Conservation (phyloP, 2,329 filamentous ascomycete species). For the Westerdykella sp. region DNA sequence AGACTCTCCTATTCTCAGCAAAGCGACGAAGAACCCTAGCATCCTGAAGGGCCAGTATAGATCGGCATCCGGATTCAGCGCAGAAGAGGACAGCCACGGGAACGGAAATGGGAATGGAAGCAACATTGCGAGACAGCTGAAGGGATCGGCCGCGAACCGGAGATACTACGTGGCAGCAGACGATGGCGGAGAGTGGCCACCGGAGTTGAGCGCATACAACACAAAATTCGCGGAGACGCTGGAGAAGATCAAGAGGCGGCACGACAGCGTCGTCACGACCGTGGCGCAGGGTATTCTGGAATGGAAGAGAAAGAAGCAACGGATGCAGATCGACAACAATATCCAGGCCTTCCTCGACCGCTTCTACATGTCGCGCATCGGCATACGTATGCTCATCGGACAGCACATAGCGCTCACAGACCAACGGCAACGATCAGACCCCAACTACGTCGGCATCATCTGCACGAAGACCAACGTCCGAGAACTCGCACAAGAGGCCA, state of each 20-base stretch:
- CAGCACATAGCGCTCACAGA: slow-evolving; percentile 97
- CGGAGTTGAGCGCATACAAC: slow-evolving; percentile 92
- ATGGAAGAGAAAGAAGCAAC: slow-evolving; percentile 92
- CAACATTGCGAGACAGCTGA: slow-evolving; percentile 44
- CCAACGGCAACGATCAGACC: slow-evolving; percentile 81
- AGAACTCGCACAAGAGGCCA: slow-evolving; percentile 91
- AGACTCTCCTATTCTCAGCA: slow-evolving; percentile 62
- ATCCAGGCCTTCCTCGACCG: slow-evolving; percentile 97
- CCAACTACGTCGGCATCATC: slow-evolving; percentile 95
- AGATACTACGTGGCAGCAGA: slow-evolving; percentile 91
- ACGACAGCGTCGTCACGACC: slow-evolving; percentile 95
- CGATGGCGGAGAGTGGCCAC: slow-evolving; percentile 83
- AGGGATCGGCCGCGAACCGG: slow-evolving; percentile 44
- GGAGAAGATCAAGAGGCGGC: slow-evolving; percentile 88
- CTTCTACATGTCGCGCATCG: slow-evolving; percentile 99
- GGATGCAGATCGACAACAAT: slow-evolving; percentile 96
- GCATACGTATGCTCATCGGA: slow-evolving; percentile 97
- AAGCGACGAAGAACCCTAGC: slow-evolving; percentile 85
- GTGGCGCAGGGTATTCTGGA: slow-evolving; percentile 97
- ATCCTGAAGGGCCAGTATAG: slow-evolving; percentile 75
- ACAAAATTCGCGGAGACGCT: slow-evolving; percentile 81
- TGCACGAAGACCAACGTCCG: slow-evolving; percentile 97
- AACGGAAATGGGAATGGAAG: slow-evolving; percentile 45
- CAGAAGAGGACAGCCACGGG: slow-evolving; percentile 8
- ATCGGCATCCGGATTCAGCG: slow-evolving; percentile 44